Conservation (phyloP, 2,329 filamentous ascomycete species). For the Didymella keratinophila region DNA sequence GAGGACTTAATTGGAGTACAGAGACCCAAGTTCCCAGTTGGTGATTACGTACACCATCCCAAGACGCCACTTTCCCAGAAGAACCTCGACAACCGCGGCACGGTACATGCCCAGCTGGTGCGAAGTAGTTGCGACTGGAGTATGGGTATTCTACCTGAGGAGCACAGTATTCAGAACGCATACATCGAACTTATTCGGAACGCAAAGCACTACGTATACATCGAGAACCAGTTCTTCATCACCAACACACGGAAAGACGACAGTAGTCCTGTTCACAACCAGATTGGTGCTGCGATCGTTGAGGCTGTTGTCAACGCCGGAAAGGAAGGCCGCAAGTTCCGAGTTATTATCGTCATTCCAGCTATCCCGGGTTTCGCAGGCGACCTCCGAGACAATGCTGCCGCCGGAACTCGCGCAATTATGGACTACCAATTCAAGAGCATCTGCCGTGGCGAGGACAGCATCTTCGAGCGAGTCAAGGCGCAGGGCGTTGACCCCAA, state of each 20-base stretch:
- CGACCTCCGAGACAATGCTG: constrained; percentile 83
- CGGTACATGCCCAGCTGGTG: constrained; percentile 83
- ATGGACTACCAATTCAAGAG: constrained; percentile 99
- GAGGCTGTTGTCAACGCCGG: constrained; percentile 84
- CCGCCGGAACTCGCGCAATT: constrained; percentile 83
- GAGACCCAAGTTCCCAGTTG: constrained; percentile 85
- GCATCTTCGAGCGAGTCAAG: constrained; percentile 82
- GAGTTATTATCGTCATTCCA: constrained; percentile 88
- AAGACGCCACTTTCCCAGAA: constrained; percentile 73
- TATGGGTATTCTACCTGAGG: constrained; percentile 78
- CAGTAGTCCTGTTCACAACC: constrained; percentile 85
- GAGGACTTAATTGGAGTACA: constrained; percentile 91
- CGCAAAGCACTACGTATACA: constrained; percentile 93
- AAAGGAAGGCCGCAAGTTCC: constrained; percentile 86
- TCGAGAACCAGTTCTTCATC: constrained; percentile 98
- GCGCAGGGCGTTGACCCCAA: constrained; percentile 76
- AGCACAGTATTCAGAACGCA: constrained; percentile 87
- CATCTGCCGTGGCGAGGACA: constrained; percentile 88
- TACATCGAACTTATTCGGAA: constrained; percentile 85
- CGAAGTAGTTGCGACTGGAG: constrained; percentile 93
- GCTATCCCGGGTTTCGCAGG: constrained; percentile 94
- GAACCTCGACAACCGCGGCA: constrained; percentile 66
- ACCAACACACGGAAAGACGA: constrained; percentile 79
- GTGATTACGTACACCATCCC: constrained; percentile 85
- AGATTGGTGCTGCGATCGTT: constrained; percentile 86